phyloP scores from a whole-genome alignment of 495 filamentous ascomycete genomes.

The Melanomma pulvis-pyrius region DNA sequence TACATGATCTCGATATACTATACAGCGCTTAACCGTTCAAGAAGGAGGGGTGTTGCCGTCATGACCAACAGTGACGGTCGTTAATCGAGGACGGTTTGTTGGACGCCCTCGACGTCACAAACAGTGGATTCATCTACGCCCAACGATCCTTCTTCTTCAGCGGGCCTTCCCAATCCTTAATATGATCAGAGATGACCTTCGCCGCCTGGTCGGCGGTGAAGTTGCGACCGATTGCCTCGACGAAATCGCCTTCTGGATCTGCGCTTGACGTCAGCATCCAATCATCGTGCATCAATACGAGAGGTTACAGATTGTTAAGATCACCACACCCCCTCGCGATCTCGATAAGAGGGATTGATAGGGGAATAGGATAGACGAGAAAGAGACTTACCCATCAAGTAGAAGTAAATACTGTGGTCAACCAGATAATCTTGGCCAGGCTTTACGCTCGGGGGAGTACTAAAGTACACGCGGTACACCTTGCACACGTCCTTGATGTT shows the following conservation, averaged over 20 bases:
- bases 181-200: slow-evolving; percentile 80
- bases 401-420: slow-evolving; percentile 99
- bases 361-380: not conserved
- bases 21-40: not conserved
- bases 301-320: not conserved
- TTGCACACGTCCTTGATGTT: slow-evolving; percentile 91
- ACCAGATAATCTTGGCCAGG: slow-evolving; percentile 95
- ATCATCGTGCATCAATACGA: not conserved
- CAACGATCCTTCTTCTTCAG: slow-evolving; percentile 43
- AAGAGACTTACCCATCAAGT: slow-evolving; percentile 77
- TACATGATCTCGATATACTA: not conserved
- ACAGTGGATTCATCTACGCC: not conserved
- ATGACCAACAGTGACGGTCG: too few species aligned
- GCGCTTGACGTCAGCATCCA: slow-evolving; percentile 25
- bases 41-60: not conserved
- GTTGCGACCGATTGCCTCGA: slow-evolving; percentile 93
- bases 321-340: not conserved
- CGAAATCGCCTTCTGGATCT: slow-evolving; percentile 97
- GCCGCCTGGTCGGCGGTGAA: slow-evolving; percentile 86
- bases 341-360: not conserved
- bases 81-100: too few species aligned
- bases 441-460: slow-evolving; percentile 82
- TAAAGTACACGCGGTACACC: slow-evolving; percentile 95
- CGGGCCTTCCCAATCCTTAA: slow-evolving; percentile 82
- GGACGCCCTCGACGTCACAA: not conserved